phyloP scores from a whole-genome alignment of 148 eudicot genomes.

The Nepenthes gracilis region DNA sequence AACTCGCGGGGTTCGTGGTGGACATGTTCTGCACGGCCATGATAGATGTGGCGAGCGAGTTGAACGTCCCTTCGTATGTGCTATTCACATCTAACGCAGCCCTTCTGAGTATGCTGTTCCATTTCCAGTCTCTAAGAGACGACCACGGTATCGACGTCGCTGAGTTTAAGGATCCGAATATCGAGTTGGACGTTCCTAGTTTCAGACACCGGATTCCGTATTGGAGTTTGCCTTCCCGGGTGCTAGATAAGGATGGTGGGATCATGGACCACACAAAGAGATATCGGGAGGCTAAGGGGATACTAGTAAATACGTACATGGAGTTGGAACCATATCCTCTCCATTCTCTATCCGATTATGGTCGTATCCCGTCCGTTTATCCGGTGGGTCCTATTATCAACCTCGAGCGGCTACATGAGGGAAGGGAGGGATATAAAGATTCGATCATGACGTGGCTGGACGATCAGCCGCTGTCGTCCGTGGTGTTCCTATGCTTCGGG shows the following conservation, averaged over 20 bases:
- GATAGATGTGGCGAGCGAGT: slow-evolving; percentile 4
- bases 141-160: slow-evolving; percentile 7
- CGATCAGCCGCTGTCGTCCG: slow-evolving; percentile 8
- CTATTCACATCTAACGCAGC: background rate
- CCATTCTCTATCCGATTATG: background rate
- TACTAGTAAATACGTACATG: slow-evolving; percentile 7
- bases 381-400: slow-evolving; percentile 3
- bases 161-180: background rate
- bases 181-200: slow-evolving; percentile 10
- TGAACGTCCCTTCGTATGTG: background rate
- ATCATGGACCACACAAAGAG: background rate
- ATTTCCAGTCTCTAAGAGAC: slow-evolving; percentile 7
- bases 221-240: background rate
- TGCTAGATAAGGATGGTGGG: background rate
- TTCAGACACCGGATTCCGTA: slow-evolving; percentile 4
- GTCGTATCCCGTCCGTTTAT: background rate
- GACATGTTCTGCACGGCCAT: slow-evolving; percentile 2
- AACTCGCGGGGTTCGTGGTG: background rate
- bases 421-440: background rate
- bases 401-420: background rate
- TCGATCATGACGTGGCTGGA: slow-evolving; percentile 10
- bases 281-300: background rate
- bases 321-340: slow-evolving; percentile 8
- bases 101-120: slow-evolving; percentile 1
- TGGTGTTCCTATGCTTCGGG: slow-evolving; percentile 17